Conservation (phyloP, 768 basidiomycete species). For the Agaricus subrufescens region DNA sequence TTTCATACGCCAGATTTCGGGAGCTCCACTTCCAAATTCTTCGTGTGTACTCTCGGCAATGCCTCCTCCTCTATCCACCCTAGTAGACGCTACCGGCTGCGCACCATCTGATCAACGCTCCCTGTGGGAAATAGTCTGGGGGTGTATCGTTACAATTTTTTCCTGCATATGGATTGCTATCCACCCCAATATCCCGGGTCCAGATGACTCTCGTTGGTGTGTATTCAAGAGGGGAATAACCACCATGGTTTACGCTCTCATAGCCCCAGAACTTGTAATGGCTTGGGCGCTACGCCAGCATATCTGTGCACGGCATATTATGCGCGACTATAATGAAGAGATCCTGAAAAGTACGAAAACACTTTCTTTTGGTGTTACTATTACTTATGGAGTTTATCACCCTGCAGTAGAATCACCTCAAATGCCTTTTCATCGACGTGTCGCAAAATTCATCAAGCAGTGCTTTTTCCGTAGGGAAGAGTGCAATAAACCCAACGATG, state of each 20-base stretch:
- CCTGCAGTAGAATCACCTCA: not conserved
- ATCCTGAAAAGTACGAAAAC: not conserved
- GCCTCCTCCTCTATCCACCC: not conserved
- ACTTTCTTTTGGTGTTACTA: not conserved
- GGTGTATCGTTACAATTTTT: constrained; percentile 7
- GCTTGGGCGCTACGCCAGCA: constrained; percentile 9
- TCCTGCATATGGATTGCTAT: constrained; percentile 10
- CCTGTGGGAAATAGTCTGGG: constrained; percentile 7
- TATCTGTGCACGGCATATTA: constrained; percentile 1
- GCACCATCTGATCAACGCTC: not conserved
- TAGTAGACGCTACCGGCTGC: no score
- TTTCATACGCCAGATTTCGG: not conserved
- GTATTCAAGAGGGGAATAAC: not conserved
- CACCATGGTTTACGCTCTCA: not conserved
- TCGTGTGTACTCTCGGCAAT: not conserved
- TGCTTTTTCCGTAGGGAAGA: not conserved
- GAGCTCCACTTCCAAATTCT: not conserved
- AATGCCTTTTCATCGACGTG: not conserved
- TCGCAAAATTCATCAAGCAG: not conserved
- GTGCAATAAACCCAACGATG: no score
- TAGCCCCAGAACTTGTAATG: constrained; percentile 7
- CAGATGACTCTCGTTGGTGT: constrained; percentile 1
- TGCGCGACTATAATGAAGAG: not conserved
- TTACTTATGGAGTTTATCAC: not conserved
- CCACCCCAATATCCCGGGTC: constrained; percentile 10